phyloP scores from a whole-genome alignment of 805 yeast genomes.

The Candida manassasensis region DNA sequence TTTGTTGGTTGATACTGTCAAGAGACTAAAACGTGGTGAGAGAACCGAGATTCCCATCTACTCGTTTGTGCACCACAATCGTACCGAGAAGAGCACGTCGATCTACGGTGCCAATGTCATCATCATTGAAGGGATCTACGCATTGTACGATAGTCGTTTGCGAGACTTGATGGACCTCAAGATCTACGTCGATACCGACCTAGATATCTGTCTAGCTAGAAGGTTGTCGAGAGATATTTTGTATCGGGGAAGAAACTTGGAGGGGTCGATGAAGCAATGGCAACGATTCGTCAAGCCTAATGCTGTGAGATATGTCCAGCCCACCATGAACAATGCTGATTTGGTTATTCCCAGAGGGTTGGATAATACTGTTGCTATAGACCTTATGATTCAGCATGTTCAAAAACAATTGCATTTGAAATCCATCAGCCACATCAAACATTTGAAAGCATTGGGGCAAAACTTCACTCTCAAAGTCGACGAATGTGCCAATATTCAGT shows the following conservation, averaged over 20 bases:
- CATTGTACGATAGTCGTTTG: slow-evolving; percentile 66
- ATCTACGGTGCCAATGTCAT: slow-evolving; percentile 94
- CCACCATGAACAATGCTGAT: slow-evolving; percentile 77
- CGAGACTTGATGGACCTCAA: slow-evolving; percentile 77
- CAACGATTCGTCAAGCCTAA: slow-evolving; percentile 87
- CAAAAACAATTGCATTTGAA: slow-evolving; percentile 63
- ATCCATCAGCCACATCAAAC: slow-evolving; percentile 62
- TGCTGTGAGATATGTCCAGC: slow-evolving; percentile 68
- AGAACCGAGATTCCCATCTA: slow-evolving; percentile 40
- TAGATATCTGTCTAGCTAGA: slow-evolving; percentile 88
- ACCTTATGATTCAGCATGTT: slow-evolving; percentile 74
- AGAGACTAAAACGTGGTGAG: slow-evolving; percentile 63
- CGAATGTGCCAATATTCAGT: slow-evolving; percentile 25
- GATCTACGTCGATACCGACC: slow-evolving; percentile 88
- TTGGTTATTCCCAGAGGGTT: slow-evolving; percentile 87
- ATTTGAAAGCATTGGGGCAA: slow-evolving; percentile 55
- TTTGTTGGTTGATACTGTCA: slow-evolving; percentile 56
- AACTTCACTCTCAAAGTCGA: slow-evolving; percentile 24
- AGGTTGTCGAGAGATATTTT: slow-evolving; percentile 82
- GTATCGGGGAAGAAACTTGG: slow-evolving; percentile 78
- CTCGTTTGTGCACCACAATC: slow-evolving; percentile 69
- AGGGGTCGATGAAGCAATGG: slow-evolving; percentile 87
- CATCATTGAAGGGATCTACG: slow-evolving; percentile 86
- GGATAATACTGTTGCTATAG: slow-evolving; percentile 76
- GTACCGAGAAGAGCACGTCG: slow-evolving; percentile 59